A percentile compares a stretch with the other conserved stretches of the same genome.
phyloP scores from a whole-genome alignment of 1,139 yeast genomes.

The Sporopachydermia cereana region DNA sequence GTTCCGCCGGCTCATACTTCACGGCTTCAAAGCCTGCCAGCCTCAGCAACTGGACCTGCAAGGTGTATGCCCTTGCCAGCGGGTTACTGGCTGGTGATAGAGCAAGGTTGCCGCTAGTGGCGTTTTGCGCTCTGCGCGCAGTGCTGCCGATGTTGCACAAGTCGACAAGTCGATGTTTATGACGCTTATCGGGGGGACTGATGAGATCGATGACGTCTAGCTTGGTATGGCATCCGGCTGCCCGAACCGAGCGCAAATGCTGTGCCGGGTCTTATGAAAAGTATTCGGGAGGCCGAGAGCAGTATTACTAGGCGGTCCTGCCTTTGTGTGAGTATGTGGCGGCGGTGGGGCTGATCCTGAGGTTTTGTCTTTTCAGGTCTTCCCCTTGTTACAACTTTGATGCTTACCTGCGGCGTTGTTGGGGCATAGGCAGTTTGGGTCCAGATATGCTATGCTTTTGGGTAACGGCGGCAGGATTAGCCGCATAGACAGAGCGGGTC shows the following conservation, averaged over 20 bases:
- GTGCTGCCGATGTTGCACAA: not conserved
- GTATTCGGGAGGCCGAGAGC: conserved; percentile 13
- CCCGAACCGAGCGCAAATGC: conserved; percentile 16
- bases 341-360: conserved; percentile 4
- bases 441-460: too few species aligned
- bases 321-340: conserved; percentile 4
- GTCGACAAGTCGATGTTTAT: not conserved
- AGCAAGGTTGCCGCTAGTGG: conserved; percentile 18
- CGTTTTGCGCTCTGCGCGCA: conserved; percentile 9
- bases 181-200: conserved; percentile 7
- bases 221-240: conserved; percentile 19
- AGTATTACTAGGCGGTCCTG: conserved; percentile 4
- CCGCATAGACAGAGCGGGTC: too few species aligned
- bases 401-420: too few species aligned
- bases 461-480: too few species aligned
- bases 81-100: conserved; percentile 25
- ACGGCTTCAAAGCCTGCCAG: conserved; percentile 39
- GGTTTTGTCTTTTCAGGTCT: too few species aligned
- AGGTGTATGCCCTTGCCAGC: conserved; percentile 26
- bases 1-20: conserved; percentile 31
- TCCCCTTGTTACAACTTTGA: too few species aligned
- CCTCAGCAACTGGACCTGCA: conserved; percentile 25
- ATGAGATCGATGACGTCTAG: conserved; percentile 15
- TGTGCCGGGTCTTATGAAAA: conserved; percentile 10
- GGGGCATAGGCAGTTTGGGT: too few species aligned